Conservation (phyloP, 257 asterid genomes). For the Nicotiana undulata region DNA sequence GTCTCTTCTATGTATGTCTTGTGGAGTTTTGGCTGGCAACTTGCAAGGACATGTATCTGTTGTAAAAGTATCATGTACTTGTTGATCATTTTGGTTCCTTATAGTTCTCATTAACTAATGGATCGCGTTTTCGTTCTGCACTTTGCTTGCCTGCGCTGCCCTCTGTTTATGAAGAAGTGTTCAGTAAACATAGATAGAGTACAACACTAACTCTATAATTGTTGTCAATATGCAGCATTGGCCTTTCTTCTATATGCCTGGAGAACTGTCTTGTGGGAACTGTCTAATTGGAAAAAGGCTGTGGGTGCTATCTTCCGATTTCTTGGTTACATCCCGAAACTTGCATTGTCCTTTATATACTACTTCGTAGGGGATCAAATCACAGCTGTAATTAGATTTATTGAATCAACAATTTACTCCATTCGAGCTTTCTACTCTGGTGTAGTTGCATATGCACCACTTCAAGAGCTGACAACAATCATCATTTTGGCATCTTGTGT, state of each 20-base stretch:
- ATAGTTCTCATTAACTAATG: not conserved
- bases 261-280: conserved; percentile 92
- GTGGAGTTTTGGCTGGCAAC: not conserved
- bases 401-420: conserved; percentile 49
- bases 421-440: conserved; percentile 71
- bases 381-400: conserved; percentile 40
- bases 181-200: not conserved
- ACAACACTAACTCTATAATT: not conserved
- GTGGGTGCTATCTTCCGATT: conserved; percentile 22
- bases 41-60: not conserved
- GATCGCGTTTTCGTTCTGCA: not conserved
- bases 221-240: conserved; percentile 38
- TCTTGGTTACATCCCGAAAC: conserved; percentile 43
- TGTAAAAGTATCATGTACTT: not conserved
- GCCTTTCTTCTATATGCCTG: conserved; percentile 63
- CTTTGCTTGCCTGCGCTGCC: not conserved
- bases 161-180: not conserved
- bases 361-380: conserved; percentile 60
- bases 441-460: conserved; percentile 69
- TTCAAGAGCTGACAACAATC: conserved; percentile 56
- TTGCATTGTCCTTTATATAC: conserved; percentile 43
- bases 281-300: conserved; percentile 58
- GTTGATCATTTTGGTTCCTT: not conserved
- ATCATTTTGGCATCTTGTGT: conserved; percentile 58
- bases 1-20: not conserved